Base-by-base conservation (phyloP, 2,329 filamentous ascomycete species). In the Leptographium lundbergii region DNA sequence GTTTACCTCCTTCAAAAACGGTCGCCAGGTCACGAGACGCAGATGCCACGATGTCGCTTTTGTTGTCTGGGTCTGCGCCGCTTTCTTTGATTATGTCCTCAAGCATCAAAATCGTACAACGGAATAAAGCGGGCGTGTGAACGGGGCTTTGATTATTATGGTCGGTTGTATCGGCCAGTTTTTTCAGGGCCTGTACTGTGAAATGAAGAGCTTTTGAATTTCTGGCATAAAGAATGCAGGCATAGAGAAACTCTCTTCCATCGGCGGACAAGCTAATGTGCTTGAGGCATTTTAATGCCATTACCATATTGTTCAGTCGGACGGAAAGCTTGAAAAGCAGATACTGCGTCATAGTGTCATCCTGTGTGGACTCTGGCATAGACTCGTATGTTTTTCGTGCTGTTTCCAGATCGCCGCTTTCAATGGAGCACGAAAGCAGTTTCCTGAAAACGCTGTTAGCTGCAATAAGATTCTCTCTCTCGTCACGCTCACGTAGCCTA, bases 141-240 rank as follows among this genome's bases (percentile, higher is more conserved):
- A 86, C 67, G 2, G 74, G 74, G 25, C 73, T 68, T 2, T 79
- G 73, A 6, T 72, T 69, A 53, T 67, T 71, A 57, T 76, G 74
- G 27, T 81, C 74, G 60, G 78, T 77, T 57, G 77, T 80, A 32
- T 82, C 75, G 17, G 87, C 72, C 1, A 90, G 74, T 60, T 78
- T 75, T 63, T 81, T 80, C 54, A 91, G 68, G 13, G 81, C 79
- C 34, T 75, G 69, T 14, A 85, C 72, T 2, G 85, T 81, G 62
- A 86, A 82, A 0, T 74, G 62, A 56, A 79, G 84, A 61, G 89
- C 81, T 0, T 84, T 82, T 0, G 75, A 74, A 62, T 82, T 76
- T 56, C 91, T 84, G 3, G 89, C 87, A 69, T 95, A 89, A 32
- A 89, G 73, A 25, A 89, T 81, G 65, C 91, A 96, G 1, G 89